phyloP scores from a whole-genome alignment of 371 early-diverging fungal genomes.

The Lichtheimia hyalospora region DNA sequence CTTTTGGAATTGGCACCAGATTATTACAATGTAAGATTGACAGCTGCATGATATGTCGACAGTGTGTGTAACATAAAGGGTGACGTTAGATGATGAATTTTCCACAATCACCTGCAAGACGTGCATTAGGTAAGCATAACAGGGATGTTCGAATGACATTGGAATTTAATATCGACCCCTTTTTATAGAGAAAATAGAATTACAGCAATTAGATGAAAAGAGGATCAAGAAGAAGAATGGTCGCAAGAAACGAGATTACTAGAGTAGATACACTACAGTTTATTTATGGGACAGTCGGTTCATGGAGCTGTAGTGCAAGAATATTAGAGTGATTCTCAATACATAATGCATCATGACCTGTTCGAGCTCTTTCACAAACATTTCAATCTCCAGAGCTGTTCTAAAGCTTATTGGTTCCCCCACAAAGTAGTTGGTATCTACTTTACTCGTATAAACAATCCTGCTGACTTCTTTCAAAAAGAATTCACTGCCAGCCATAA shows the following conservation, averaged over 20 bases:
- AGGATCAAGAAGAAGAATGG: neutral
- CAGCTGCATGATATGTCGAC: neutral
- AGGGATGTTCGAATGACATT: no score
- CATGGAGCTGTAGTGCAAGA: no score
- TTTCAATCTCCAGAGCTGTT: no score
- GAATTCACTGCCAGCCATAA: no score
- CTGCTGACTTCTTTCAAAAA: no score
- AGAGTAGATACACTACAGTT: neutral
- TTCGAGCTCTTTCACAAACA: no score
- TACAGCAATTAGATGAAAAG: neutral
- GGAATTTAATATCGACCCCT: neutral
- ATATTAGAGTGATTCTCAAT: no score
- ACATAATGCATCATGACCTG: no score
- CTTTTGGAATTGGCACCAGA: constrained; percentile 83
- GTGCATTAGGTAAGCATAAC: constrained; percentile 41
- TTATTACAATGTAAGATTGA: constrained; percentile 54
- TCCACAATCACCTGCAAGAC: constrained; percentile 90
- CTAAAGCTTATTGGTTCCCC: no score
- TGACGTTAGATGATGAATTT: constrained; percentile 72
- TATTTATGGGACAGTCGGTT: neutral
- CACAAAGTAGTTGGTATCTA: no score
- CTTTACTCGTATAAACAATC: no score
- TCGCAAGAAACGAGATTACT: neutral
- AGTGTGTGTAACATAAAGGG: constrained; percentile 25
- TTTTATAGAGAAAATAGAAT: neutral